phyloP scores from a whole-genome alignment of 495 filamentous ascomycete species.

The Penicillium desertorum region DNA sequence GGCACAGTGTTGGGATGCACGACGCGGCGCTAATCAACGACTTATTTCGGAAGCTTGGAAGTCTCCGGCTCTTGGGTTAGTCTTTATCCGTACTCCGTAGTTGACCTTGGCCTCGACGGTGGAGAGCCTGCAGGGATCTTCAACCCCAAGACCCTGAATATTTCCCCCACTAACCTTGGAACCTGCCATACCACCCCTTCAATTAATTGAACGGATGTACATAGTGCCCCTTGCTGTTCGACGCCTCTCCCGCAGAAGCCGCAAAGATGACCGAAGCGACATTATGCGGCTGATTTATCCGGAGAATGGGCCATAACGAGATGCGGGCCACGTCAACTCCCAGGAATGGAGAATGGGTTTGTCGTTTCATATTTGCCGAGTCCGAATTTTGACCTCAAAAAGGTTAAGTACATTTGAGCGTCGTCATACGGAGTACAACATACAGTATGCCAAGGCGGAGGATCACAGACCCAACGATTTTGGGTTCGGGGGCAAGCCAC shows the following conservation, averaged over 20 bases:
- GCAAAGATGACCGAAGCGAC: too few species aligned
- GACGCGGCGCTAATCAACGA: conserved; percentile 17
- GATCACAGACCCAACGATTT: neutral
- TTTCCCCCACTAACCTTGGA: conserved; percentile 15
- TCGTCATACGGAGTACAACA: conserved; percentile 8
- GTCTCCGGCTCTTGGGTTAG: conserved; percentile 7
- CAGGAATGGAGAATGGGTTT: neutral
- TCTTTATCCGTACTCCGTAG: conserved; percentile 14
- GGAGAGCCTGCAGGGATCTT: conserved; percentile 14
- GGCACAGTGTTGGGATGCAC: conserved; percentile 20
- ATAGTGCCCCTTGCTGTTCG: too few species aligned
- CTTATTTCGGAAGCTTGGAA: neutral
- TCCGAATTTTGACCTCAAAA: neutral
- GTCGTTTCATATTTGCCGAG: neutral
- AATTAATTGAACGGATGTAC: too few species aligned
- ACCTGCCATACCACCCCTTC: too few species aligned
- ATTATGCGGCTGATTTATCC: conserved; percentile 4
- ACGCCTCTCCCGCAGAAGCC: too few species aligned
- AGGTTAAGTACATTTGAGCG: too few species aligned
- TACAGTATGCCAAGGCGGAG: conserved; percentile 1
- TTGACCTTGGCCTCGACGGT: conserved; percentile 27
- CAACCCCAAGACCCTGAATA: conserved; percentile 17
- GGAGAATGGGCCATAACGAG: neutral
- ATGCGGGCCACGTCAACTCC: neutral
- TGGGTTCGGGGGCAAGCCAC: conserved; percentile 1